Conservation (phyloP, 2,329 filamentous ascomycete species). For the Hymenoscyphus repandus region DNA sequence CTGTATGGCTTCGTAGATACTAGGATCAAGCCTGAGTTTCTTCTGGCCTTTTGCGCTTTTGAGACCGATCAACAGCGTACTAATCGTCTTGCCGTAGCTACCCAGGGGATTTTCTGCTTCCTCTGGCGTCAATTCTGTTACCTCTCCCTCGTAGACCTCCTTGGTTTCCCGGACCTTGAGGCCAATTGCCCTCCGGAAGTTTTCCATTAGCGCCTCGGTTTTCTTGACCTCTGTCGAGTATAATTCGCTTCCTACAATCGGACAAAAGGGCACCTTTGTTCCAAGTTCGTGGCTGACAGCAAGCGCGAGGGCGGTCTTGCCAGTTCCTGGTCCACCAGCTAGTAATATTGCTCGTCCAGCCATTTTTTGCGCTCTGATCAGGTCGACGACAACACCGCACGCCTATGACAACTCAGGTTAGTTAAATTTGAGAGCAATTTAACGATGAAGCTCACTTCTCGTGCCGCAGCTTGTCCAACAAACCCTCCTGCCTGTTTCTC, state of each 20-base stretch:
- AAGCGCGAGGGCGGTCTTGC: conserved; percentile 93
- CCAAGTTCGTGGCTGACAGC: conserved; percentile 96
- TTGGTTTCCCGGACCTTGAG: conserved; percentile 97
- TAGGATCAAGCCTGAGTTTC: conserved; percentile 93
- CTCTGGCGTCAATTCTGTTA: conserved; percentile 94
- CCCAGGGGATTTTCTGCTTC: conserved; percentile 97
- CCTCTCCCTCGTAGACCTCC: conserved; percentile 98
- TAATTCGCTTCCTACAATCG: conserved; percentile 95
- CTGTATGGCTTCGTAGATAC: conserved; percentile 98
- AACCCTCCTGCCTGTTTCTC: conserved; percentile 79
- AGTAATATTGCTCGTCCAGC: conserved; percentile 88
- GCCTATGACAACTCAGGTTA: conserved; percentile 78
- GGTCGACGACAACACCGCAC: conserved; percentile 90
- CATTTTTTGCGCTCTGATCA: conserved; percentile 97
- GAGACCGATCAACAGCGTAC: conserved; percentile 86
- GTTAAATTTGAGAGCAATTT: conserved; percentile 63
- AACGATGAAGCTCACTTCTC: conserved; percentile 60
- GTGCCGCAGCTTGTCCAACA: conserved; percentile 78
- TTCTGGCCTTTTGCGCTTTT: conserved; percentile 97
- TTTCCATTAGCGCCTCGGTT: conserved; percentile 98
- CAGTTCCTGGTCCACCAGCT: conserved; percentile 90
- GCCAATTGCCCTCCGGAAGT: conserved; percentile 93
- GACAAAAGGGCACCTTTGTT: conserved; percentile 97
- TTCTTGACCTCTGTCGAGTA: conserved; percentile 99
- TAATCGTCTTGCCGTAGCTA: conserved; percentile 96